phyloP scores from a whole-genome alignment of 305 asterid species.

The Fraxinus velutina region DNA sequence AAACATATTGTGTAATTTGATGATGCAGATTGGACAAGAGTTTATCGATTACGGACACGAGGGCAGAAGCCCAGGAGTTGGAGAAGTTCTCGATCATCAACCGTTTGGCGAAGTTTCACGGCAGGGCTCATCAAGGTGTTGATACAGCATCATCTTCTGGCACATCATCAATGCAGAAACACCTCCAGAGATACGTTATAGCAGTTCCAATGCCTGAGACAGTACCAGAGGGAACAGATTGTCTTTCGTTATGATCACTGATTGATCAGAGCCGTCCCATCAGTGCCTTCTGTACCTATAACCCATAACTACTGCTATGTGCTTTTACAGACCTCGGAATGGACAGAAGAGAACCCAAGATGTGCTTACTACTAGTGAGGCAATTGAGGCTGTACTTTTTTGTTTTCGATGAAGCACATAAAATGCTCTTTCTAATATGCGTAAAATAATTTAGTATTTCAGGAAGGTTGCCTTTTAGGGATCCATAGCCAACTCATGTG shows the following conservation, averaged over 20 bases:
- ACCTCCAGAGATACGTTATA: constrained; percentile 46
- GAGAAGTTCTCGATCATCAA: constrained; percentile 61
- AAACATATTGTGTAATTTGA: constrained; percentile 11
- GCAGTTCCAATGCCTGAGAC: constrained; percentile 55
- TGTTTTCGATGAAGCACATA: constrained; percentile 30
- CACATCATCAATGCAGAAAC: constrained; percentile 5
- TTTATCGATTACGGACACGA: constrained; percentile 44
- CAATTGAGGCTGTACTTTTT: constrained; percentile 20
- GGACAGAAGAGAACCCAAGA: constrained; percentile 24
- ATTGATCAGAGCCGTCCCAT: not conserved
- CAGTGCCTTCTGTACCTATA: not conserved
- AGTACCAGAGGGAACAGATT: constrained; percentile 48
- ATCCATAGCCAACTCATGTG: constrained; percentile 26
- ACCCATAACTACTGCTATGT: not conserved
- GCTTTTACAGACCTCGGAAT: constrained; percentile 10
- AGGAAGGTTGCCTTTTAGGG: constrained; percentile 26
- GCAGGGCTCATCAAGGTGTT: constrained; percentile 34
- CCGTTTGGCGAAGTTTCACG: constrained; percentile 69
- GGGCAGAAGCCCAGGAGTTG: constrained; percentile 52
- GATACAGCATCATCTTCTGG: constrained; percentile 39
- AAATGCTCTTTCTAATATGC: constrained; percentile 35
- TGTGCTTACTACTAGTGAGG: constrained; percentile 23
- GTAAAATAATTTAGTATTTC: constrained; percentile 22
- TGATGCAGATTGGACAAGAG: constrained; percentile 57
- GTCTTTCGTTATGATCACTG: constrained; percentile 53